Conservation (phyloP, 495 filamentous ascomycete genomes). For the Glonium stellatum region DNA sequence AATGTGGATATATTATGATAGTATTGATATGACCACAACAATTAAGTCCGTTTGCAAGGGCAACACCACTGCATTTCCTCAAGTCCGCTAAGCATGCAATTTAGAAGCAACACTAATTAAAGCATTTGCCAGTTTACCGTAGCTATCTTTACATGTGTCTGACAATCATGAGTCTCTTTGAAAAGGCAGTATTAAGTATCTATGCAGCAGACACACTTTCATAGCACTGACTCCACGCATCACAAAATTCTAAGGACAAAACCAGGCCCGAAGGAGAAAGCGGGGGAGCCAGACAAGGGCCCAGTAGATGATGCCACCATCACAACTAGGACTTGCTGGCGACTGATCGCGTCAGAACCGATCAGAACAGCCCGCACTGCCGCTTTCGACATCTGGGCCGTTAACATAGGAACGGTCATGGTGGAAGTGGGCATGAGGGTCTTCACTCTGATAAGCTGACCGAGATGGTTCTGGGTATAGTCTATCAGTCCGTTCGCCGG, state of each 20-base stretch:
- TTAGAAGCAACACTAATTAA: too few species aligned
- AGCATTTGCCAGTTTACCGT: constrained; percentile 7
- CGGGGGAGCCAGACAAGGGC: constrained; percentile 17
- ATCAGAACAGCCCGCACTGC: constrained; percentile 10
- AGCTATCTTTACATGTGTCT: background rate
- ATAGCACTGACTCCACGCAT: background rate
- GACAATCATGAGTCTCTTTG: background rate
- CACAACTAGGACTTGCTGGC: constrained; percentile 9
- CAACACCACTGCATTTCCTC: too few species aligned
- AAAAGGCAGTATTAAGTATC: background rate
- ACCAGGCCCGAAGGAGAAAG: constrained; percentile 17
- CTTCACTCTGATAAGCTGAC: background rate
- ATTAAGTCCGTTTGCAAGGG: too few species aligned
- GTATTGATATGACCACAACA: too few species aligned
- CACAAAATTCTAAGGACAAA: constrained; percentile 11
- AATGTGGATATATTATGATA: too few species aligned
- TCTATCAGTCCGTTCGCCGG: background rate
- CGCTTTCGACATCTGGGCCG: constrained; percentile 14
- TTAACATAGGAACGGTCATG: background rate
- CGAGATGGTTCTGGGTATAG: background rate
- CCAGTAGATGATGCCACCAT: constrained; percentile 11
- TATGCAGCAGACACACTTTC: background rate
- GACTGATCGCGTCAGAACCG: constrained; percentile 12
- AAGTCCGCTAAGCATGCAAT: too few species aligned
- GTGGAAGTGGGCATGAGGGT: background rate